Base-by-base conservation (phyloP, 2,329 filamentous ascomycete species). In the Allantophomopsis lycopodina region DNA sequence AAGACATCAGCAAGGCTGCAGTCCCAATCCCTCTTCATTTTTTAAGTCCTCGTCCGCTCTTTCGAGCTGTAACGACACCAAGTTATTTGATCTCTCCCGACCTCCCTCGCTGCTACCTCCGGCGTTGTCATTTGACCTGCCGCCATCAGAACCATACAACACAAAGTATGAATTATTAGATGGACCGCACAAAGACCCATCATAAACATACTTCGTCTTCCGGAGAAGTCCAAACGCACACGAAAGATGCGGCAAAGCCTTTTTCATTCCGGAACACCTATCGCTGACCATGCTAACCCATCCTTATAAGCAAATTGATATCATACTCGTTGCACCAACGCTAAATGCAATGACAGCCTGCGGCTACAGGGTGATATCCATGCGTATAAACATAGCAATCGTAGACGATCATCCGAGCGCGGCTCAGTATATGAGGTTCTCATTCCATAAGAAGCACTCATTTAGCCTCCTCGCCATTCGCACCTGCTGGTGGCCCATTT, bases 391-490 rank as follows among this genome's bases (percentile, higher is more conserved):
- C 35, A 36, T 18, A 18, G 35, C 35, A 36, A 36, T 36, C n/a
- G n/a, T 36, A 20, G 20, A 18, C 20, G 35, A 36, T 36, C n/a
- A 34, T 16, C 18, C 35, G 15, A 20, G 18, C 18, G 35, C 35
- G 15, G 35, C 35, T 14, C 15, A 28, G 35, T 34, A 34, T 34
- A 34, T 15, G 32, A 15, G 16, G 16, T 18, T 21, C 8, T 16
- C 23, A 32, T 32, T 8, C 36, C 20, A 14, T 7, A 32, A 12
- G 21, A 7, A n/a, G 8, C n/a, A 37, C 42, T 64, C 64, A 69
- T 66, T 69, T 69, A 31, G 59, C 55, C 47, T 69, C 66, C 38
- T 69, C 52, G 46, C 66, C 64, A 14, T 59, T 50, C 7, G 60
- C 50, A 46, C 55, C 51, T 33, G 47, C 40, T 44, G 64, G 64